Evolutionary conservation across 768 basidiomycete species (phyloP), one percentile per base, ranked within the genome.

Genomic region (Suillus fuscotomentosus): DNA sequence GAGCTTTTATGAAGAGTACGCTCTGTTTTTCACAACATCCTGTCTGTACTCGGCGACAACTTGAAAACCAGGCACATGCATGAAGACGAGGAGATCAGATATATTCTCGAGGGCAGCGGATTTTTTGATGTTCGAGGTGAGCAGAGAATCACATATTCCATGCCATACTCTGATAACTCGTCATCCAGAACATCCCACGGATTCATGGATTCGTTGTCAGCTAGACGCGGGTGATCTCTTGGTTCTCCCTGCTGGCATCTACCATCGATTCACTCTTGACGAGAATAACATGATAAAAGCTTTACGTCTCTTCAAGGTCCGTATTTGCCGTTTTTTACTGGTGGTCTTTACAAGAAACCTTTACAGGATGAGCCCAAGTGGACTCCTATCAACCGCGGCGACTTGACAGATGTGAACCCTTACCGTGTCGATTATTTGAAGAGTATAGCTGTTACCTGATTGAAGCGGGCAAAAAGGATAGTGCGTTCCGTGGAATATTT

Each of bases 51-150:
- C 3, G 67, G 64, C 17, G 13, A 42, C 11, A 15, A 53, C 27
- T 20, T 53, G 17, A 53, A 42, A 42, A 1, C 31, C 68, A 93
- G 92, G 70, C 95, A 97, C 70, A 84, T 98, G 82, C 96, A 97
- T 70, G 94, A 97, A 75, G 96, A 98, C 70, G 95, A 98, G 71
- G 95, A 98, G 77, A 97, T 96, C 71, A 83, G 96, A 10, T 98
- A 92, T 70, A 87, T 96, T 70, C 82, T 94, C 47, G 81, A 84
- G 1, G 96, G 97, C 15, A 87, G 86, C 48, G 95, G 95, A 0
- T 99, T 88, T 82, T 98, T 97, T 71, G 96, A 98, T 70, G 86
- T 98, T 50, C 84, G 95, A 64, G 92, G 92, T 91, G 66, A 63
- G 87, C 69, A 31, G 20, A 27, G n/a, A 36, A 24, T 53, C 6